These are phyloP conservation scores for Cyanophora paradoxa DNA, from an alignment of 78 protist genomes.

Conservation along the genomic window DNA sequence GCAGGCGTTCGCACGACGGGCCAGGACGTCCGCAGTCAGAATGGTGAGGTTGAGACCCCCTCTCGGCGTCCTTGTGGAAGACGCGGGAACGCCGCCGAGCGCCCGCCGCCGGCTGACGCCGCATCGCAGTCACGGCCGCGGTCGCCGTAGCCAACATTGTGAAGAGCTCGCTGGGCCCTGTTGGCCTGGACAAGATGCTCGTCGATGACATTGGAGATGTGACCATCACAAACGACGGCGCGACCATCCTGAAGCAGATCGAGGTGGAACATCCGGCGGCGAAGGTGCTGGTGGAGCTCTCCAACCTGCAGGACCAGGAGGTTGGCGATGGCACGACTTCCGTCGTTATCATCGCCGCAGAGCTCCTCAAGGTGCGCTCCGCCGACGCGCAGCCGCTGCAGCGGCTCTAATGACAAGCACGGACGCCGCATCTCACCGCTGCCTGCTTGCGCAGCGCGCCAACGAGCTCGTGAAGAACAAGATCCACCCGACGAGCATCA, in stretches of 20 bases:
- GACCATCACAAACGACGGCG: slow-evolving; percentile 81
- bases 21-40: slow-evolving; percentile 77
- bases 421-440: neutral
- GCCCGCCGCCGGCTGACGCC: neutral
- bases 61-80: neutral
- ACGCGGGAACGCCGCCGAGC: neutral
- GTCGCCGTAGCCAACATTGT: slow-evolving; percentile 92
- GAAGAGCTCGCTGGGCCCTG: slow-evolving; percentile 95
- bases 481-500: slow-evolving; percentile 97
- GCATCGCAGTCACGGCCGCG: slow-evolving; percentile 75
- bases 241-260: slow-evolving; percentile 85
- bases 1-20: slow-evolving; percentile 37
- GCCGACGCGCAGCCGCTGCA: neutral
- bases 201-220: slow-evolving; percentile 96
- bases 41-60: no score
- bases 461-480: slow-evolving; percentile 80
- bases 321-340: slow-evolving; percentile 98
- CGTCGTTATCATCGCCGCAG: slow-evolving; percentile 97
- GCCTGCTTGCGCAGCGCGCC: slow-evolving; percentile 58
- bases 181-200: slow-evolving; percentile 98
- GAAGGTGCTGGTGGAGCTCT: slow-evolving; percentile 71
- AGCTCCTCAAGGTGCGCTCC: slow-evolving; percentile 69
- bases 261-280: slow-evolving; percentile 98
- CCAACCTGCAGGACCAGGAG: slow-evolving; percentile 88
- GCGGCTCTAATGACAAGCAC: neutral